A percentile compares a stretch with the other conserved stretches of the same genome.
Evolutionary conservation across 306 rosid genomes (phyloP).

Genomic region (Elaeagnus macrophylla): DNA sequence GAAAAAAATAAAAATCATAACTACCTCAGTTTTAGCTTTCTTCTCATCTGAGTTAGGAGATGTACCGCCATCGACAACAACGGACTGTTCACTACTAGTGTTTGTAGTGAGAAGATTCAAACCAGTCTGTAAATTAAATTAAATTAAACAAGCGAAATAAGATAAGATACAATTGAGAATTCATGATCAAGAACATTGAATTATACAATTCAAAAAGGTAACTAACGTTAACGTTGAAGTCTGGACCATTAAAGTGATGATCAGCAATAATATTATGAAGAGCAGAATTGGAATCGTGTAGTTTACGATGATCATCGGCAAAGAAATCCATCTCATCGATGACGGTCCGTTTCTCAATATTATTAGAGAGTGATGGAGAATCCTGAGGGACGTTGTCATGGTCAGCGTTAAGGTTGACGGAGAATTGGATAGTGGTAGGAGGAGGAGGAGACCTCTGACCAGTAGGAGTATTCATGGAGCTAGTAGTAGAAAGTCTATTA

Average conservation of each 20-base stretch:
- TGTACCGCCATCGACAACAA: slow-evolving; percentile 42
- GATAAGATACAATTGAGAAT: background rate
- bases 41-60: slow-evolving; percentile 34
- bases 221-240: slow-evolving; percentile 52
- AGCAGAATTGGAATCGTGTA: background rate
- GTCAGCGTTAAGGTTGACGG: slow-evolving; percentile 46
- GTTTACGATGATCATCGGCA: slow-evolving; percentile 16
- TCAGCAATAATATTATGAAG: slow-evolving; percentile 5
- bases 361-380: slow-evolving; percentile 19
- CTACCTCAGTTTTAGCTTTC: slow-evolving; percentile 46
- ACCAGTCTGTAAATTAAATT: slow-evolving; percentile 48
- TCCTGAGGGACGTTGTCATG: background rate
- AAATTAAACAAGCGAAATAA: background rate
- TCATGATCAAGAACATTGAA: background rate
- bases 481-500: background rate
- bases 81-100: slow-evolving; percentile 48
- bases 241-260: slow-evolving; percentile 13
- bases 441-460: slow-evolving; percentile 20
- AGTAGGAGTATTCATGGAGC: slow-evolving; percentile 24
- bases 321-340: slow-evolving; percentile 69
- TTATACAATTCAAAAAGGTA: background rate
- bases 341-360: slow-evolving; percentile 20
- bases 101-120: slow-evolving; percentile 63
- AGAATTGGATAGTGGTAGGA: slow-evolving; percentile 31
- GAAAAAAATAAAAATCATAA: background rate